Conservation (phyloP, 1,139 yeast genomes). For the Suhomyces panamericanus region DNA sequence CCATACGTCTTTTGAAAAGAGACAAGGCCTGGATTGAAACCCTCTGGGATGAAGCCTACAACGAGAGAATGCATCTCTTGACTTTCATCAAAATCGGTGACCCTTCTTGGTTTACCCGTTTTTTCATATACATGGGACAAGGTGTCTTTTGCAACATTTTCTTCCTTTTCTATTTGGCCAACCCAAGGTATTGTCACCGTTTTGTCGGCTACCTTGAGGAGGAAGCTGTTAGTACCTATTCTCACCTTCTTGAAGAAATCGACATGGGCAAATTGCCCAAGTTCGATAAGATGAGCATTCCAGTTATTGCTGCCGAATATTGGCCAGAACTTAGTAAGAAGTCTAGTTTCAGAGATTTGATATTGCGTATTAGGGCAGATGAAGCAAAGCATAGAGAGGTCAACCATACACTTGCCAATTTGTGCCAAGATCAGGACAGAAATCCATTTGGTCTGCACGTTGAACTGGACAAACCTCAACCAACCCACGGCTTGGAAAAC, state of each 20-base stretch:
- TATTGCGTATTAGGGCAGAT: conserved; percentile 59
- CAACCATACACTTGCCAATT: conserved; percentile 72
- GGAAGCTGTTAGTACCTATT: conserved; percentile 73
- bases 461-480: conserved; percentile 50
- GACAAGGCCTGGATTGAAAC: conserved; percentile 82
- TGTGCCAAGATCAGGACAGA: conserved; percentile 54
- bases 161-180: conserved; percentile 58
- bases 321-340: conserved; percentile 55
- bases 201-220: conserved; percentile 81
- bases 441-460: conserved; percentile 65
- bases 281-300: conserved; percentile 46
- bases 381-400: conserved; percentile 79
- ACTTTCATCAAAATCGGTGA: conserved; percentile 67
- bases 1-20: conserved; percentile 58
- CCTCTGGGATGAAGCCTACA: conserved; percentile 72
- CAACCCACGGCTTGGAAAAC: conserved; percentile 49
- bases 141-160: conserved; percentile 71
- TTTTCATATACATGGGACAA: conserved; percentile 63
- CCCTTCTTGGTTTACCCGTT: conserved; percentile 61
- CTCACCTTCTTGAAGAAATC: conserved; percentile 59
- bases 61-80: conserved; percentile 75
- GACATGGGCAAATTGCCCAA: conserved; percentile 53
- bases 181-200: conserved; percentile 69
- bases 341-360: conserved; percentile 59
- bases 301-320: conserved; percentile 61